Evolutionary conservation across 495 filamentous ascomycete genomes (phyloP).

Genomic region (Penicillium herquei): DNA sequence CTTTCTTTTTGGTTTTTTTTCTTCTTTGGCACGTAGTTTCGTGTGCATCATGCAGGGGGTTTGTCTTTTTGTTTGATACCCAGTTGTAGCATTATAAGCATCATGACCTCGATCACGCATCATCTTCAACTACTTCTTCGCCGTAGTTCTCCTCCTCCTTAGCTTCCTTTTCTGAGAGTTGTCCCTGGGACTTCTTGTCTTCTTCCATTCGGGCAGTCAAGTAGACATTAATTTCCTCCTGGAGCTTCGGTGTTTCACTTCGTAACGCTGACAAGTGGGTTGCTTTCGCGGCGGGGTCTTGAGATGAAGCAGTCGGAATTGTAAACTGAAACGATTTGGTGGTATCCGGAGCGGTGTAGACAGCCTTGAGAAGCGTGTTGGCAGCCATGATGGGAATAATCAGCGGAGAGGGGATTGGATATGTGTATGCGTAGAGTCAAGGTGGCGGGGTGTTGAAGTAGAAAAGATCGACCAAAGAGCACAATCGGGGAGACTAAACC

Average conservation of each 20-base stretch:
- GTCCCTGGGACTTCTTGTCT: constrained; percentile 62
- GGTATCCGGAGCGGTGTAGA: constrained; percentile 55
- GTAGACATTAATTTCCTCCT: constrained; percentile 76
- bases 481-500: constrained; percentile 10
- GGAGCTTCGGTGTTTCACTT: constrained; percentile 56
- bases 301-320: constrained; percentile 32
- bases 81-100: constrained; percentile 20
- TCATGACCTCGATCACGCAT: constrained; percentile 32
- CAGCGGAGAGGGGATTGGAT: not conserved
- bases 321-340: constrained; percentile 43
- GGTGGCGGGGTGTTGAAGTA: not conserved
- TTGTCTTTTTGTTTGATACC: constrained; percentile 36
- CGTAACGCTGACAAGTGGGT: constrained; percentile 68
- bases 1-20: constrained; percentile 13
- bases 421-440: not conserved
- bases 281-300: constrained; percentile 49
- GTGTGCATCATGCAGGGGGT: constrained; percentile 14
- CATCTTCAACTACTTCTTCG: constrained; percentile 67
- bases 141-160: constrained; percentile 86
- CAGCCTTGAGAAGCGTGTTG: constrained; percentile 1
- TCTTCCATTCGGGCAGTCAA: constrained; percentile 87
- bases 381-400: constrained; percentile 7
- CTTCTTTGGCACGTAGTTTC: not conserved
- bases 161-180: constrained; percentile 53
- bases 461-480: constrained; percentile 8